Conservation (phyloP, 768 basidiomycete genomes). For the Paxillus involutus region DNA sequence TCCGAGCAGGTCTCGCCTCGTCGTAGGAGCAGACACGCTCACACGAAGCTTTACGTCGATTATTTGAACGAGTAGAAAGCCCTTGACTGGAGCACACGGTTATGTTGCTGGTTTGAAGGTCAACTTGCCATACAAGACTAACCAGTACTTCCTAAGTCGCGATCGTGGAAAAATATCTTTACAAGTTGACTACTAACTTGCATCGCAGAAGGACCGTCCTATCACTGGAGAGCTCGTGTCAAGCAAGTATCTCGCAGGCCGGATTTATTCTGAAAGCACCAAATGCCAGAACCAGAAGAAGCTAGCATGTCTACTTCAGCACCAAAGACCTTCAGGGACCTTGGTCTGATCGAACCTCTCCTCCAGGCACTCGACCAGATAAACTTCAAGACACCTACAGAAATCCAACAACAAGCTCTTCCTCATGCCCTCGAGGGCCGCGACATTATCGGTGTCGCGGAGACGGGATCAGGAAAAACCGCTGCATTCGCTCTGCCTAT, state of each 20-base stretch:
- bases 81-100: too few relatives aligned
- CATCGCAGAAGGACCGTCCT: background rate
- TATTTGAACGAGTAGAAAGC: too few relatives aligned
- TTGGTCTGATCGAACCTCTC: conserved; percentile 89
- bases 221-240: background rate
- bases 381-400: conserved; percentile 83
- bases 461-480: conserved; percentile 97
- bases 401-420: conserved; percentile 83
- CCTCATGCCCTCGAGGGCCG: conserved; percentile 88
- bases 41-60: too few relatives aligned
- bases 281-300: conserved; percentile 67
- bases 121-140: background rate
- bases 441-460: conserved; percentile 98
- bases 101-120: background rate
- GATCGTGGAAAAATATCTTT: conserved; percentile 6
- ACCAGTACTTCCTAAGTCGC: too few relatives aligned
- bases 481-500: conserved; percentile 97
- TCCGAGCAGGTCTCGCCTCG: background rate
- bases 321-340: conserved; percentile 65
- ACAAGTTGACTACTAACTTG: background rate
- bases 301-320: conserved; percentile 45
- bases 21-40: background rate
- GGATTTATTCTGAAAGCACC: background rate
- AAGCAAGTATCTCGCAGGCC: background rate
- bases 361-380: conserved; percentile 82